Base-by-base conservation (phyloP, 2,329 filamentous ascomycete genomes). In the Arthrinium phaeospermum region DNA sequence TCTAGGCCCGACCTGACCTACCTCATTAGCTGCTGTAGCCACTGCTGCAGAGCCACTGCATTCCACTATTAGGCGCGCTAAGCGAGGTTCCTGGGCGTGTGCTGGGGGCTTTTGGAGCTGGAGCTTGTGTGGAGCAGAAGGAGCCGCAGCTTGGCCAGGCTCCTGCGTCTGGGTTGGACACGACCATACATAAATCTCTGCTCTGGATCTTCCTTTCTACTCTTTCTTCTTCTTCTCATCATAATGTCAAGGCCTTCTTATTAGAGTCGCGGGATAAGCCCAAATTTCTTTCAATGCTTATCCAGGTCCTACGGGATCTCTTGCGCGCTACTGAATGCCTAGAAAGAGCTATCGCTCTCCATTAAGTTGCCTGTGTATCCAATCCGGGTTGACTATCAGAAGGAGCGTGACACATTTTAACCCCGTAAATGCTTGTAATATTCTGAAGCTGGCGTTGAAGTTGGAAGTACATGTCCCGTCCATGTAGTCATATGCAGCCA, bases 231-330 rank as follows among this genome's bases (percentile, higher is more conserved):
- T 85, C 86, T 84, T 88, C 87, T 24, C 57, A 64, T 41, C 57
- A 64, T 64, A 96, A 94, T 94, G 91, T 94, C 91, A 90, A 87
- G 91, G 92, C 94, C 92, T 93, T 92, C 91, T 93, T 94, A 93
- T 96, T 98, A 98, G 96, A 99, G 96, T 99, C 96, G 97, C 96
- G 95, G 93, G 93, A 91, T 91, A 93, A 91, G 93, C 91, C 83
- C 82, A 41, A 64, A 79, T 76, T 77, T 75, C 80, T 79, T 82
- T 95, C 94, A 94, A 89, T 98, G 90, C 93, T 94, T 95, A 91
- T 93, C 94, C 93, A 97, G 94, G 90, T 92, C 90, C 91, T 88
- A 83, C 83, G 87, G 90, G 92, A 87, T 89, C 93, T 95, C 93
- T 86, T 87, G 94, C 95, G 96, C 94, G 96, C 96, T 99, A 90